phyloP scores from a whole-genome alignment of 164 flowering plant species.

The Umbellularia californica region DNA sequence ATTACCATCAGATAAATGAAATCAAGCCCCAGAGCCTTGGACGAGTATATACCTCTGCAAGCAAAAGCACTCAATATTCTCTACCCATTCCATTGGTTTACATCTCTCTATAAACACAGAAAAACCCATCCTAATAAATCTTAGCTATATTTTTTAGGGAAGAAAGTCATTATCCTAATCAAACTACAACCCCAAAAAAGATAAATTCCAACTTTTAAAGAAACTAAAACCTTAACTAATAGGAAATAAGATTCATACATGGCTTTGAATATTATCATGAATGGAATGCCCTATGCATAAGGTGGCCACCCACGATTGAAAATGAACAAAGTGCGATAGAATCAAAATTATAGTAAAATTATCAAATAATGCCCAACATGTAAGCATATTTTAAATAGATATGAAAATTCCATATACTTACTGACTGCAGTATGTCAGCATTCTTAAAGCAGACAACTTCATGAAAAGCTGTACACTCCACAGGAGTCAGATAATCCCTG shows the following conservation, averaged over 20 bases:
- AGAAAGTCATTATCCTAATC: background rate
- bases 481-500: slow-evolving; percentile 66
- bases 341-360: background rate
- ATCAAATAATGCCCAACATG: no score
- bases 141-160: background rate
- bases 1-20: no score
- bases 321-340: background rate
- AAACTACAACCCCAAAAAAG: background rate
- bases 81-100: no score
- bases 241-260: background rate
- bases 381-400: no score
- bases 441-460: slow-evolving; percentile 72
- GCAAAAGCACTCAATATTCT: no score
- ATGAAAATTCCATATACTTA: slow-evolving; percentile 23
- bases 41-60: no score
- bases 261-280: background rate
- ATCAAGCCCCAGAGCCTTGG: no score
- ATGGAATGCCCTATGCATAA: no score
- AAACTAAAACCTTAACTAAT: background rate
- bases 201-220: background rate
- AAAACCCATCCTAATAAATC: no score
- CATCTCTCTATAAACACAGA: no score
- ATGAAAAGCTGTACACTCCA: slow-evolving; percentile 63
- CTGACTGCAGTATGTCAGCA: slow-evolving; percentile 61
- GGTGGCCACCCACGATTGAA: background rate